Percentiles rank a stretch among this genome's conserved stretches.
These are phyloP conservation scores for Fusarium torulosum DNA, from an alignment of 2,329 filamentous ascomycete genomes.

Conservation along the genomic window DNA sequence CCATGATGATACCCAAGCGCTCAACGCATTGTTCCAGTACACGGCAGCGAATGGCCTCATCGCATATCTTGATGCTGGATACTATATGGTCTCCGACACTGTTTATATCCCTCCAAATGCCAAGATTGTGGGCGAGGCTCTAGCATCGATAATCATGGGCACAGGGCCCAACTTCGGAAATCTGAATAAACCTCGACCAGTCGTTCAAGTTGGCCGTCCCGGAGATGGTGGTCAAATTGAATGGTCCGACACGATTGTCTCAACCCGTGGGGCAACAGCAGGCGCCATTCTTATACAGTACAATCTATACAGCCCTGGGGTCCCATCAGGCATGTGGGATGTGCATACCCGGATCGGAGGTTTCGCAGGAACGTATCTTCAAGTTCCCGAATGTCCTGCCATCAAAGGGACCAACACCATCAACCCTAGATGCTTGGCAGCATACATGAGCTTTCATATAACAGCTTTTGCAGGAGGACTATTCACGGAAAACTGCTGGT, in stretches of 20 bases:
- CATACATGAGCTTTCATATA: constrained; percentile 60
- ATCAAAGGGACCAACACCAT: constrained; percentile 48
- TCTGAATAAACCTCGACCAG: constrained; percentile 69
- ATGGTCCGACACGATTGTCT: constrained; percentile 78
- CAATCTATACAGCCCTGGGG: constrained; percentile 68
- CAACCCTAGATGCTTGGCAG: constrained; percentile 55
- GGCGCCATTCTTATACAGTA: constrained; percentile 80
- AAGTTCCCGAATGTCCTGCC: constrained; percentile 75
- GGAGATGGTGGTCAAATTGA: constrained; percentile 76
- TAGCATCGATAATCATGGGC: constrained; percentile 66
- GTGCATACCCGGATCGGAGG: constrained; percentile 82
- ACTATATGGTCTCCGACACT: constrained; percentile 71
- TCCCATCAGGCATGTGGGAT: constrained; percentile 75
- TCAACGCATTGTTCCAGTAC: constrained; percentile 67
- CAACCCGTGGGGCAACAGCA: constrained; percentile 73
- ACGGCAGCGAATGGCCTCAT: constrained; percentile 66
- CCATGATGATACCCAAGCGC: constrained; percentile 79
- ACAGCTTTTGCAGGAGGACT: constrained; percentile 55
- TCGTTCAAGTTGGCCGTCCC: constrained; percentile 73
- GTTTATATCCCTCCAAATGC: constrained; percentile 61
- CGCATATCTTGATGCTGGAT: constrained; percentile 71
- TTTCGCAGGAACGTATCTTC: constrained; percentile 75
- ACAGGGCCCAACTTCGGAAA: constrained; percentile 68
- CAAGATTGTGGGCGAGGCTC: constrained; percentile 71
- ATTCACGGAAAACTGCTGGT: constrained; percentile 61